These are phyloP conservation scores for Malus fusca DNA, from an alignment of 306 rosid species.

Conservation along the genomic window DNA sequence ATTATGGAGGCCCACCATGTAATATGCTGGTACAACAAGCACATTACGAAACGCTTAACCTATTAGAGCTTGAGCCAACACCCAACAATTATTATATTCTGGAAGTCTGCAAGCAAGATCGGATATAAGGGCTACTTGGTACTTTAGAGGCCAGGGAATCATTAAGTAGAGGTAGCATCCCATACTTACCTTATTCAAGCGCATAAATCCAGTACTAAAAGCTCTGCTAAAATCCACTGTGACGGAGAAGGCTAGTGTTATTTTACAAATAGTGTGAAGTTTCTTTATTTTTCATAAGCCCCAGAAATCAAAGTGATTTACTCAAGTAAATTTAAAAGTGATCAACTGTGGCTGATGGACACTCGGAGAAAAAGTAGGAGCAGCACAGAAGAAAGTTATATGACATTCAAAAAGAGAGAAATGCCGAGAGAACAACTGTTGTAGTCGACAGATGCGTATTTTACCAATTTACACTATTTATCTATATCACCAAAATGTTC, in stretches of 20 bases:
- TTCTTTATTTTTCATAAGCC: neutral
- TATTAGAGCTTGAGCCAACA: neutral
- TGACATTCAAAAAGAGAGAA: neutral
- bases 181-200: neutral
- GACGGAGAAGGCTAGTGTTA: neutral
- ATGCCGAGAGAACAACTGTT: neutral
- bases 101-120: neutral
- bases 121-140: neutral
- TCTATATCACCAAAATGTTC: neutral
- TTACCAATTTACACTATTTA: neutral
- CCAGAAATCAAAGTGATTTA: neutral
- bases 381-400: neutral
- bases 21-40: neutral
- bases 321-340: neutral
- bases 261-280: neutral
- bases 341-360: neutral
- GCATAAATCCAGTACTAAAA: neutral
- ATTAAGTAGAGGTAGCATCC: neutral
- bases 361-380: neutral
- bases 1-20: neutral
- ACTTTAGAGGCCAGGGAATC: neutral
- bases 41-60: neutral
- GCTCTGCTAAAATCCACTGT: neutral
- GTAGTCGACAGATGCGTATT: neutral
- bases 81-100: neutral